Conservation (phyloP, 768 basidiomycete species). For the Tulasnella sp. region DNA sequence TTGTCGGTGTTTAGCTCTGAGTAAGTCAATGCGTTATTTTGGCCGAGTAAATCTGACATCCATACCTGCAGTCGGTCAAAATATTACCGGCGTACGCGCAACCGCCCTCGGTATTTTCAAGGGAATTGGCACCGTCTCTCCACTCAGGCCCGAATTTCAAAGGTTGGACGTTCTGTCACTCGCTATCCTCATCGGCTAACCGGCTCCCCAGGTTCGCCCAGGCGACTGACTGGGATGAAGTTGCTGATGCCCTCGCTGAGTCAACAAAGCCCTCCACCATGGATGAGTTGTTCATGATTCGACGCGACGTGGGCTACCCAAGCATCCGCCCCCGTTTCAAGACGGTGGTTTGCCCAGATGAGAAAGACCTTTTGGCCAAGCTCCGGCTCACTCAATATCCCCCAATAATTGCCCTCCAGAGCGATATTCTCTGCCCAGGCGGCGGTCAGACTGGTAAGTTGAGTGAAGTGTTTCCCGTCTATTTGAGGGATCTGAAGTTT, state of each 20-base stretch:
- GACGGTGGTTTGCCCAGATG: not conserved
- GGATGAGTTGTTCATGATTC: not conserved
- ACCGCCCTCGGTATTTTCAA: not conserved
- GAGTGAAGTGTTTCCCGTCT: too few relatives aligned
- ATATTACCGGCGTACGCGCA: not conserved
- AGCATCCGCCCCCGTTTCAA: not conserved
- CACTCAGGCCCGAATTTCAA: not conserved
- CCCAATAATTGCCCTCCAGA: not conserved
- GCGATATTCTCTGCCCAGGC: not conserved
- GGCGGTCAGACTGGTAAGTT: not conserved
- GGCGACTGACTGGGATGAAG: not conserved
- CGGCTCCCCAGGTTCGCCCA: not conserved
- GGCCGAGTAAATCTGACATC: not conserved
- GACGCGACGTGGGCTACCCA: not conserved
- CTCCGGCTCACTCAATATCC: not conserved
- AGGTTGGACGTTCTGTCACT: not conserved
- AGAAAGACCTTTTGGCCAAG: not conserved
- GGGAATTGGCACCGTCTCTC: not conserved
- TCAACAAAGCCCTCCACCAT: not conserved
- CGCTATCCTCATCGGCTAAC: not conserved
- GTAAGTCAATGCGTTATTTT: not conserved
- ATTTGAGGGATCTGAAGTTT: too few relatives aligned
- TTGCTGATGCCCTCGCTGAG: not conserved
- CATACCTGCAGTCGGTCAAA: not conserved
- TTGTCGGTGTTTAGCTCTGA: not conserved